Evolutionary conservation across 768 basidiomycete genomes (phyloP).

Genomic region (Daedalea quercina): DNA sequence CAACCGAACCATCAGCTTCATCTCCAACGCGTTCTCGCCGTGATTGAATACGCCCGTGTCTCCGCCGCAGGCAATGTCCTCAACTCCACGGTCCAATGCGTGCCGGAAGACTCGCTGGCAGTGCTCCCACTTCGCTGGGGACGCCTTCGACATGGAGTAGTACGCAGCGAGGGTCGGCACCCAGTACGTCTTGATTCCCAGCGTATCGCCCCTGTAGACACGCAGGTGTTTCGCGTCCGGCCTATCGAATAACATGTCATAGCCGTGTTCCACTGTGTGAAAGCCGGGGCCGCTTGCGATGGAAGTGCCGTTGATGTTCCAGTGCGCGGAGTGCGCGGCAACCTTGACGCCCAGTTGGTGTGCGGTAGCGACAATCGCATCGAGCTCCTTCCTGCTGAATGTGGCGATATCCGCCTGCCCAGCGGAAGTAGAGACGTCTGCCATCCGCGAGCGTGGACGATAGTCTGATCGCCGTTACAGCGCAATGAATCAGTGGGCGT

Average conservation of each 20-base stretch:
- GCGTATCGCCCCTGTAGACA: background rate
- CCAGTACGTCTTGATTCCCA: constrained; percentile 27
- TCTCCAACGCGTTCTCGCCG: constrained; percentile 52
- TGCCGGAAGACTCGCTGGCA: constrained; percentile 34
- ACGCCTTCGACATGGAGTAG: constrained; percentile 23
- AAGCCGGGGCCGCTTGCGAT: background rate
- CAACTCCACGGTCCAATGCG: constrained; percentile 35
- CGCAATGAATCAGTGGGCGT: background rate
- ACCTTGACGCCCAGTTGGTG: constrained; percentile 48
- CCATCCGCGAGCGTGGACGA: constrained; percentile 39
- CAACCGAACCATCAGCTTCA: constrained; percentile 50
- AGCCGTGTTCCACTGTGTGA: constrained; percentile 50
- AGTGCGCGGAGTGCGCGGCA: constrained; percentile 42
- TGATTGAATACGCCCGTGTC: constrained; percentile 62
- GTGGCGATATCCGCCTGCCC: constrained; percentile 30
- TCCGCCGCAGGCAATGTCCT: constrained; percentile 53
- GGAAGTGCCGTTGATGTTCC: constrained; percentile 29
- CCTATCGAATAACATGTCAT: constrained; percentile 15
- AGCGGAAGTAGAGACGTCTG: constrained; percentile 31
- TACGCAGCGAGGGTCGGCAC: constrained; percentile 53
- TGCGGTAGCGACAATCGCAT: constrained; percentile 42
- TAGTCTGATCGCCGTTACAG: constrained; percentile 35
- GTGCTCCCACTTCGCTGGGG: constrained; percentile 29
- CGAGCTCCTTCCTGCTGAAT: constrained; percentile 39
- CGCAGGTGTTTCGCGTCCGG: no score